A percentile compares a stretch with the other conserved stretches of the same genome.
Evolutionary conservation across 495 filamentous ascomycete species (phyloP).

Genomic region (Pseudevernia furfuracea): DNA sequence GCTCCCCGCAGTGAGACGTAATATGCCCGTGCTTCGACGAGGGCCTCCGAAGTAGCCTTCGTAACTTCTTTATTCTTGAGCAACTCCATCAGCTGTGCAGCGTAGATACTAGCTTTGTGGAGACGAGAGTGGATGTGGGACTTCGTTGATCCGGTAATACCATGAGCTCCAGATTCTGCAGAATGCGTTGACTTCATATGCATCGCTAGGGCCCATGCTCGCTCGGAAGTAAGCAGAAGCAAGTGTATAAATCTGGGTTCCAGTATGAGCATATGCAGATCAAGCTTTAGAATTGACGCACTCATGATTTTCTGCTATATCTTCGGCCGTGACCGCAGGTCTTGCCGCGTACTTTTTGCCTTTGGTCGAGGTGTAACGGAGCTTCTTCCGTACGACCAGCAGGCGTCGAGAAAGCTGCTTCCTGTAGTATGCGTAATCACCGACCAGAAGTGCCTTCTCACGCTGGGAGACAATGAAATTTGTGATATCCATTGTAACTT

Average conservation of each 20-base stretch:
- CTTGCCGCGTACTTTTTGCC: conserved; percentile 76
- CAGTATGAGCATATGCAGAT: conserved; percentile 4
- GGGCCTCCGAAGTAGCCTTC: conserved; percentile 59
- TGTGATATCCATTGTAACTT: conserved; percentile 74
- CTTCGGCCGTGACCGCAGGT: conserved; percentile 61
- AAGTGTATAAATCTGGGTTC: conserved; percentile 65
- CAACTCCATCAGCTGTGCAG: conserved; percentile 57
- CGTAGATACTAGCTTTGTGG: conserved; percentile 65
- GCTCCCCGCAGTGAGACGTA: conserved; percentile 64
- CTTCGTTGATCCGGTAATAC: conserved; percentile 67
- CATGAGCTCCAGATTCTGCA: conserved; percentile 60
- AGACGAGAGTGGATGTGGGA: conserved; percentile 83
- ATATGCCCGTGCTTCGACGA: conserved; percentile 85
- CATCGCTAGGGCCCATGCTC: conserved; percentile 96
- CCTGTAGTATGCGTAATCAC: conserved; percentile 83
- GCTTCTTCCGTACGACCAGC: conserved; percentile 74
- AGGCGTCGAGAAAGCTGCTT: conserved; percentile 71
- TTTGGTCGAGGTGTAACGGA: conserved; percentile 73
- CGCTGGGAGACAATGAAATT: conserved; percentile 66
- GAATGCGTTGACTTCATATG: conserved; percentile 79
- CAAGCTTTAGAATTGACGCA: conserved; percentile 29
- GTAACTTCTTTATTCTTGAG: conserved; percentile 52
- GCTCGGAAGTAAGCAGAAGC: conserved; percentile 75
- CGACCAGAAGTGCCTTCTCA: conserved; percentile 74
- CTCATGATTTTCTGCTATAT: conserved; percentile 71